These are phyloP conservation scores for Circinella umbellata DNA, from an alignment of 371 early-diverging fungal species.

Conservation along the genomic window DNA sequence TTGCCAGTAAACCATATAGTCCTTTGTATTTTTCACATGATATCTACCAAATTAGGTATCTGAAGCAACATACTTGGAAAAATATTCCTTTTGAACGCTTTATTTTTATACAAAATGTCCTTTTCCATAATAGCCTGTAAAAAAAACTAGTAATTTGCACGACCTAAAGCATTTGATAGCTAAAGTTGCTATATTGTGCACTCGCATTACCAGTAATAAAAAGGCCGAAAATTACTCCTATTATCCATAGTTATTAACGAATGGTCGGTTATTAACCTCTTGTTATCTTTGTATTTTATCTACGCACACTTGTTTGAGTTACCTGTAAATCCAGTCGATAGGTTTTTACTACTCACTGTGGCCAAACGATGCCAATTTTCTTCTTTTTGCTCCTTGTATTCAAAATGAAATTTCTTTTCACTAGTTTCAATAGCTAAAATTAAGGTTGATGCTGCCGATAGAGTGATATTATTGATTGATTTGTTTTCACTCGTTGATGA, in stretches of 20 bases:
- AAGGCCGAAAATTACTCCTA: slow-evolving; percentile 6
- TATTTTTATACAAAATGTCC: no score
- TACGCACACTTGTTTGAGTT: neutral
- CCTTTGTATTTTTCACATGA: neutral
- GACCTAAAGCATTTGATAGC: neutral
- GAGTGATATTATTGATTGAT: no score
- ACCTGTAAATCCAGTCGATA: slow-evolving; percentile 21
- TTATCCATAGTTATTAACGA: neutral
- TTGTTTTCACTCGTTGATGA: neutral
- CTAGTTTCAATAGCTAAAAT: slow-evolving; percentile 14
- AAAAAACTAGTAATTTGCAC: neutral
- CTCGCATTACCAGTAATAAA: slow-evolving; percentile 2
- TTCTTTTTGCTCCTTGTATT: neutral
- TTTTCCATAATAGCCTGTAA: no score
- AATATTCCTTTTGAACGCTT: neutral
- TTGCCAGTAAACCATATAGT: no score
- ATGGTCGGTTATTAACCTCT: slow-evolving; percentile 7
- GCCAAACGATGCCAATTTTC: slow-evolving; percentile 4
- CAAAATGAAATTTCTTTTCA: slow-evolving; percentile 9
- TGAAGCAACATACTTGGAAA: neutral
- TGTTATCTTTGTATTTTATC: neutral
- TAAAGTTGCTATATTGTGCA: neutral
- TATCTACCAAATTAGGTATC: neutral
- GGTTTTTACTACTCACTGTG: slow-evolving; percentile 4
- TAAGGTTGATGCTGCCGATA: neutral